Percentiles rank a stretch among this genome's conserved stretches.
Conservation (phyloP, 2,329 filamentous ascomycete species). For the Penicillium sp. region DNA sequence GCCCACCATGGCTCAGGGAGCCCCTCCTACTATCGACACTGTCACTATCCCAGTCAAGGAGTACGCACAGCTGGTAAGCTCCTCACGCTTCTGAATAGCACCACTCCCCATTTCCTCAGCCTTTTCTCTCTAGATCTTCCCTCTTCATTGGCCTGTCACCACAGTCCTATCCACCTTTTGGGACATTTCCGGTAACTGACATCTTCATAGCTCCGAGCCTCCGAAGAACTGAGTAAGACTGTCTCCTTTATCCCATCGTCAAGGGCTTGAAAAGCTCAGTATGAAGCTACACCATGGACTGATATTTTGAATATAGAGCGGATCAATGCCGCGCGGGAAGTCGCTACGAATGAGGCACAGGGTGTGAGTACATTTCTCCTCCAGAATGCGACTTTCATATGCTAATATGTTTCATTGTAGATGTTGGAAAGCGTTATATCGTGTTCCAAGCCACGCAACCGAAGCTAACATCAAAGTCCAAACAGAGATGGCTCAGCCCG, state of each 20-base stretch:
- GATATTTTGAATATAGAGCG: not conserved
- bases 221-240: not conserved
- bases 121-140: not conserved
- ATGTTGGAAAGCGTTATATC: not conserved
- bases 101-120: not conserved
- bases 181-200: not conserved
- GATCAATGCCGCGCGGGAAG: not conserved
- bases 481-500: not conserved
- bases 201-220: not conserved
- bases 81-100: not conserved
- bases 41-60: not conserved
- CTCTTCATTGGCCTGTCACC: not conserved
- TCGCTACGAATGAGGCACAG: not conserved
- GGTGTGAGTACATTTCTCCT: not conserved
- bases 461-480: not conserved
- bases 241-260: not conserved
- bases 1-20: not conserved
- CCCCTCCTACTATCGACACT: not conserved
- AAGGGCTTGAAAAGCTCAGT: too few species aligned
- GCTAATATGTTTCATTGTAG: not conserved
- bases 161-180: not conserved
- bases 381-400: too few species aligned
- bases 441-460: too few species aligned
- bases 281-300: not conserved
- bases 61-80: not conserved